Base-by-base conservation (phyloP, 2,329 filamentous ascomycete genomes). In the Neopestalotiopsis rosae region DNA sequence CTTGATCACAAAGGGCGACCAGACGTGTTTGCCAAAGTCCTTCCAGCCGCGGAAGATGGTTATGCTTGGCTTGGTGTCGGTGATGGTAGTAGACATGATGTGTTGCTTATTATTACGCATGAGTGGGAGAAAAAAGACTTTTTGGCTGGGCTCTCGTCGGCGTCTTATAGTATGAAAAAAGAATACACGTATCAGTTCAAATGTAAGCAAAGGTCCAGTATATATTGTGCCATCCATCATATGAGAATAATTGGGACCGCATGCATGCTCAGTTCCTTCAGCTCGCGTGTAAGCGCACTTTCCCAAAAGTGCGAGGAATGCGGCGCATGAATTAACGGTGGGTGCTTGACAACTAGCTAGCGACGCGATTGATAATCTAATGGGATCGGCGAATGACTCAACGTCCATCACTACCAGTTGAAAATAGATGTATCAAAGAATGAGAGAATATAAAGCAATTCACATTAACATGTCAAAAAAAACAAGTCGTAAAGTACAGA, bases 1-100 rank as follows among this genome's bases (percentile, higher is more conserved):
- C 75, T 91, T 91, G 59, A 79, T 86, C 66, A 89, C 88, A 72
- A 89, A 91, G 10, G 89, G 88, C 0, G 89, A 90, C 87, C 87
- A 90, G 65, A 84, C 82, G 72, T 89, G 84, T 20, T 73, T 72
- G 5, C 79, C 80, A 1, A 76, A 69, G 2, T 78, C 75, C 40
- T 79, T 78, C 69, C 81, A 86, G 61, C 88, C 88, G 56, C 88
- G 86, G 76, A 82, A 88, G 63, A 90, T 70, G 6, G 79, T 86
- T 57, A 83, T 73, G 12, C 69, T 64, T 3, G 67, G 71, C n/a
- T 70, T 67, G 20, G 56, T 58, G 34, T 24, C 28, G 1, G 28
- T 32, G 10, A 5, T 61, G 4, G 58, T 40, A 7, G 58, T 40
- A 7, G 57, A 63, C 65, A 67, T 67, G 40, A 28, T 49, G 10